Evolutionary conservation across 1,284 basidiomycete species (phyloP).

Genomic region (Cryptococcus amylolentus): DNA sequence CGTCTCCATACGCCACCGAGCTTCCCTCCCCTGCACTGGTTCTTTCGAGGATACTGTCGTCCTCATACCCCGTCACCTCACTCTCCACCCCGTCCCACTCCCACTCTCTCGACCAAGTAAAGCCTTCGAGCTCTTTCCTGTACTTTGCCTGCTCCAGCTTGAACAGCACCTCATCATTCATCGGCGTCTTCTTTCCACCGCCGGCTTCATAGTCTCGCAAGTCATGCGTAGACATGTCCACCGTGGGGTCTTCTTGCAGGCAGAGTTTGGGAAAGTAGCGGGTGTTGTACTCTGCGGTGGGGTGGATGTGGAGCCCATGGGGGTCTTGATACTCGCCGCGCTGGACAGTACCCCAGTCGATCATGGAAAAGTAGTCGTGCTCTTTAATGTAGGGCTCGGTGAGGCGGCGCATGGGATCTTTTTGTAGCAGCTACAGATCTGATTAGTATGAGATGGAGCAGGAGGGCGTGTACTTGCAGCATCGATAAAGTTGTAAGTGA

Average conservation of each 20-base stretch:
- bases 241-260: slow-evolving; percentile 81
- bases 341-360: slow-evolving; percentile 50
- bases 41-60: slow-evolving; percentile 1
- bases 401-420: slow-evolving; percentile 84
- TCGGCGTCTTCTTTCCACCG: slow-evolving; percentile 19
- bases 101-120: slow-evolving; percentile 32
- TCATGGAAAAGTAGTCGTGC: slow-evolving; percentile 94
- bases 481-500: slow-evolving; percentile 90
- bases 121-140: slow-evolving; percentile 29
- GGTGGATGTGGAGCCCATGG: slow-evolving; percentile 93
- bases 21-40: background rate
- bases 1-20: background rate
- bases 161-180: slow-evolving; percentile 38
- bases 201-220: slow-evolving; percentile 1
- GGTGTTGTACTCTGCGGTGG: slow-evolving; percentile 87
- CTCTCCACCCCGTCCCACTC: slow-evolving; percentile 1
- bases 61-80: slow-evolving; percentile 4
- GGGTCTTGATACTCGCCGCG: slow-evolving; percentile 60
- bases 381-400: slow-evolving; percentile 80
- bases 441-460: slow-evolving; percentile 51
- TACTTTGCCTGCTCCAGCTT: slow-evolving; percentile 28
- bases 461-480: slow-evolving; percentile 60
- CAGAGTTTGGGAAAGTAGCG: slow-evolving; percentile 98
- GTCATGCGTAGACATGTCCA: slow-evolving; percentile 43
- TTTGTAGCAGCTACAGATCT: slow-evolving; percentile 74